phyloP scores from a whole-genome alignment of 306 rosid genomes.

The Parietaria judaica region DNA sequence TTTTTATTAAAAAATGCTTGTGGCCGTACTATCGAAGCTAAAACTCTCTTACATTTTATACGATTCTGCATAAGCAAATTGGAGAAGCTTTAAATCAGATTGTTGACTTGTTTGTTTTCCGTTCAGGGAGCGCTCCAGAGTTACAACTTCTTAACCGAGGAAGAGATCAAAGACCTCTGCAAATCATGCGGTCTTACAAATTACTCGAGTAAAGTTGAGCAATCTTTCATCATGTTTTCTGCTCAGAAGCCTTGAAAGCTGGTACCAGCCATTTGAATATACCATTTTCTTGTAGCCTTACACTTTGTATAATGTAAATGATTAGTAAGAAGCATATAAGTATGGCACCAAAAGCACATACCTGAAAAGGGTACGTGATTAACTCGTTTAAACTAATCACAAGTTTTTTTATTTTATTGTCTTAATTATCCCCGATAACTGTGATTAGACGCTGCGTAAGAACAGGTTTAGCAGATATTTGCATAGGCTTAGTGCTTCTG shows the following conservation, averaged over 20 bases:
- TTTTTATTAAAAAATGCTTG: too few species aligned
- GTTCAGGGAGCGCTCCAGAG: constrained; percentile 31
- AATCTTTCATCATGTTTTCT: constrained; percentile 68
- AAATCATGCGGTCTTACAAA: constrained; percentile 69
- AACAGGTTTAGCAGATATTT: constrained; percentile 14
- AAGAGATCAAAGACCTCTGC: constrained; percentile 66
- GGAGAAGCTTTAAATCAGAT: too few species aligned
- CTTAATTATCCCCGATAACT: constrained; percentile 9
- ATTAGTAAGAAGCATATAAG: constrained; percentile 3
- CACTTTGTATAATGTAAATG: constrained; percentile 16
- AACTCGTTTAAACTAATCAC: constrained; percentile 16
- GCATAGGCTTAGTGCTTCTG: constrained; percentile 5
- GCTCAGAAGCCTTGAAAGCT: constrained; percentile 55
- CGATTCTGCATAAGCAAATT: too few species aligned
- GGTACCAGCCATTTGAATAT: constrained; percentile 25
- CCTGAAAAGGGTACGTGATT: constrained; percentile 26
- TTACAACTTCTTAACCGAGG: constrained; percentile 41
- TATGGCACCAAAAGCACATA: background rate
- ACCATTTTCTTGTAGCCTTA: constrained; percentile 7
- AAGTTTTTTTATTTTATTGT: constrained; percentile 9
- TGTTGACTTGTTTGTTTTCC: too few species aligned
- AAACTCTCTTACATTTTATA: too few species aligned
- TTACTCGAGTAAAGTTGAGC: constrained; percentile 61
- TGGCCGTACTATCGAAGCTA: too few species aligned
- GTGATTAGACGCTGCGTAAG: constrained; percentile 7